These are phyloP conservation scores for Spongiforma sp. DNA, from an alignment of 1,284 basidiomycete species.

Conservation along the genomic window DNA sequence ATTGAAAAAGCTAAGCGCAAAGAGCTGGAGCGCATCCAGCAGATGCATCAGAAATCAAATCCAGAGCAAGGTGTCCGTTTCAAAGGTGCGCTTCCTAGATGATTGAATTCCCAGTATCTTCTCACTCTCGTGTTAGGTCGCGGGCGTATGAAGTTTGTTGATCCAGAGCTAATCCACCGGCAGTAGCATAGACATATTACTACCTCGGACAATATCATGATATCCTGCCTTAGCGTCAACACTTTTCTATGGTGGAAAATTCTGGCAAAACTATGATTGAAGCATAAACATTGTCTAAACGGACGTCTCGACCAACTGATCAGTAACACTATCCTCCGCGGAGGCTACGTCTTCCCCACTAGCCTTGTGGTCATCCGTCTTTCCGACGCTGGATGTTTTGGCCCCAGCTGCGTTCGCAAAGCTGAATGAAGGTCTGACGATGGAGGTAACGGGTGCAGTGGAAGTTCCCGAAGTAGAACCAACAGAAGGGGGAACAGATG, in stretches of 20 bases:
- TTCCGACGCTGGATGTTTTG: conserved; percentile 38
- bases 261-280: conserved; percentile 14
- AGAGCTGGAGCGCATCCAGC: conserved; percentile 57
- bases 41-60: conserved; percentile 42
- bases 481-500: conserved; percentile 37
- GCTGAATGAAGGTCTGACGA: conserved; percentile 69
- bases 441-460: conserved; percentile 33
- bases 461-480: conserved; percentile 38
- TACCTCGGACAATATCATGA: not conserved
- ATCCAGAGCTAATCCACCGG: conserved; percentile 54
- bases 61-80: conserved; percentile 57
- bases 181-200: conserved; percentile 16
- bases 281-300: conserved; percentile 29
- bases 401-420: conserved; percentile 67
- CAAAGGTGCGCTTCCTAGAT: conserved; percentile 50
- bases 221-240: conserved; percentile 7
- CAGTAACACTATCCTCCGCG: conserved; percentile 29
- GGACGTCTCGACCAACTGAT: conserved; percentile 47
- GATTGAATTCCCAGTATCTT: not conserved
- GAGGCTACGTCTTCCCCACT: conserved; percentile 18
- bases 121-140: conserved; percentile 45
- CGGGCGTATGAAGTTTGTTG: conserved; percentile 70
- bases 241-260: not conserved
- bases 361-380: conserved; percentile 35
- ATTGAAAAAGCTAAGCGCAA: conserved; percentile 50